phyloP scores from a whole-genome alignment of 805 yeast genomes.

The Lachancea kluyveri region DNA sequence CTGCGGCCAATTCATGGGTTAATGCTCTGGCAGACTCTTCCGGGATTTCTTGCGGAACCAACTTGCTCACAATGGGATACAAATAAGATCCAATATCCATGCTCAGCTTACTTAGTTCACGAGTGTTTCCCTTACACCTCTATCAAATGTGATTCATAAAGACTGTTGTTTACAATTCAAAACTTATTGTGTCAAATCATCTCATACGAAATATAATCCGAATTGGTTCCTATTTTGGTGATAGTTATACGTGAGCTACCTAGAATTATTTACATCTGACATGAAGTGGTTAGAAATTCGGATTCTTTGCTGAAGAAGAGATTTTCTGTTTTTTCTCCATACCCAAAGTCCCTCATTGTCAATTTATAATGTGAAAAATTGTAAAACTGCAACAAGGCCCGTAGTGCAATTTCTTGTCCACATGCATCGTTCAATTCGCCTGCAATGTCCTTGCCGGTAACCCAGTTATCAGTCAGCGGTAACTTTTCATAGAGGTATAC shows the following conservation, averaged over 20 bases:
- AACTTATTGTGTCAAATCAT: too few relatives aligned
- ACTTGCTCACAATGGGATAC: conserved; percentile 17
- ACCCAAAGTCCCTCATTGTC: conserved; percentile 53
- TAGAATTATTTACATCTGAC: conserved; percentile 6
- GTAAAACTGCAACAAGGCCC: conserved; percentile 75
- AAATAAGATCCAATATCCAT: conserved; percentile 23
- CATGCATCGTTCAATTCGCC: conserved; percentile 70
- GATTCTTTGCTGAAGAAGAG: conserved; percentile 40
- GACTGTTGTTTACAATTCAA: too few relatives aligned
- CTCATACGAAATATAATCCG: too few relatives aligned
- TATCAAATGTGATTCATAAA: background rate
- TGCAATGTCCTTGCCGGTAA: conserved; percentile 73
- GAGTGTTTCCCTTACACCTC: too few relatives aligned
- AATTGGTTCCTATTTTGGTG: too few relatives aligned
- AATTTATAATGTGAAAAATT: conserved; percentile 51
- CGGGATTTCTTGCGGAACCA: conserved; percentile 22
- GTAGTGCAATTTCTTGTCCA: conserved; percentile 77
- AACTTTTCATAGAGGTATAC: conserved; percentile 73
- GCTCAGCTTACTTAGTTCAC: too few relatives aligned
- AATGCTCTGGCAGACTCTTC: conserved; percentile 12
- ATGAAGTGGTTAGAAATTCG: conserved; percentile 29
- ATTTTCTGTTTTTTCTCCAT: conserved; percentile 32
- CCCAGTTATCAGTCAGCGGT: conserved; percentile 78
- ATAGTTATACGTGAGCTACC: too few relatives aligned
- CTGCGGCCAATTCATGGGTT: conserved; percentile 13